Conservation (phyloP, 371 early-diverging fungal genomes). For the Dinochytrium kinnereticum region DNA sequence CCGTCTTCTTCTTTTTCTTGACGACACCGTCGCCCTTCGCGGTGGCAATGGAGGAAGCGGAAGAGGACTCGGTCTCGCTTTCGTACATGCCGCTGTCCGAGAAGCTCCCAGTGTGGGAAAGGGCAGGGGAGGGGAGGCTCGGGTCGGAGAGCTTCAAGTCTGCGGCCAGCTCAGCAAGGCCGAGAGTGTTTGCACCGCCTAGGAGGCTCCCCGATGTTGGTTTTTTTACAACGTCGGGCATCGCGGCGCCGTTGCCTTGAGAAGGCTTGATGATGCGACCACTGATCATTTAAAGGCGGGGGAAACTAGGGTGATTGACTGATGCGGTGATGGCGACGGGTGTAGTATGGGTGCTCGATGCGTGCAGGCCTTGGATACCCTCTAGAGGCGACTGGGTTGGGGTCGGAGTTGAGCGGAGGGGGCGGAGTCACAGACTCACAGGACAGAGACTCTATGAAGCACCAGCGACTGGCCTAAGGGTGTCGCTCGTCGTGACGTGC, state of each 20-base stretch:
- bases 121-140: conserved; percentile 3
- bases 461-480: too few species aligned
- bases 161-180: neutral
- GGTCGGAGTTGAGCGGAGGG: too few species aligned
- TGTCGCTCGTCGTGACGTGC: too few species aligned
- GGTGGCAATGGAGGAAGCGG: neutral
- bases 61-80: neutral
- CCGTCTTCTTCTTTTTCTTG: conserved; percentile 31
- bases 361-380: too few species aligned
- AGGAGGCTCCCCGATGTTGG: neutral
- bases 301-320: too few species aligned
- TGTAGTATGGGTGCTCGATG: neutral
- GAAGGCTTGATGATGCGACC: neutral
- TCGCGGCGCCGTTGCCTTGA: neutral
- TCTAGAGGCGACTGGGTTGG: too few species aligned
- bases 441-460: too few species aligned
- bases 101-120: neutral
- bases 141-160: neutral
- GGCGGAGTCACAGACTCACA: too few species aligned
- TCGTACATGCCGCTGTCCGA: conserved; percentile 11
- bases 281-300: neutral
- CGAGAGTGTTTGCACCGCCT: neutral
- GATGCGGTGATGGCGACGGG: neutral
- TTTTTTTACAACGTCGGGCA: neutral
- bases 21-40: neutral